Percentiles rank a stretch among this genome's conserved stretches.
phyloP scores from a whole-genome alignment of 805 yeast species.

The Diddensiella santjacobensis region DNA sequence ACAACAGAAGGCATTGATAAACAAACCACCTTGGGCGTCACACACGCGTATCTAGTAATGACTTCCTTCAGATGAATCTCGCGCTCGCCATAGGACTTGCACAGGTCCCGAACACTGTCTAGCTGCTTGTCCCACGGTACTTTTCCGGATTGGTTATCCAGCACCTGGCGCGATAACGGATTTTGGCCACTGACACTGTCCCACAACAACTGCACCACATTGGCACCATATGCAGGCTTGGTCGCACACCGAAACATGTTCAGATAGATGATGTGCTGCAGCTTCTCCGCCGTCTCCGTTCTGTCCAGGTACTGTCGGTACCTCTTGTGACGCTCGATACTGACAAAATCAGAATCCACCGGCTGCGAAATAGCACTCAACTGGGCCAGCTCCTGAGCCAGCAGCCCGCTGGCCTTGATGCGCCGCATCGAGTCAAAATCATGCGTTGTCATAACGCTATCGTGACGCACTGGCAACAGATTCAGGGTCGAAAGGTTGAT shows the following conservation, averaged over 20 bases:
- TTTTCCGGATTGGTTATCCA: not conserved
- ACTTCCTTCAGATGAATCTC: constrained; percentile 18
- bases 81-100: constrained; percentile 16
- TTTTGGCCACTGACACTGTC: not conserved
- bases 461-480: constrained; percentile 50
- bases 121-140: constrained; percentile 1
- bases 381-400: constrained; percentile 20
- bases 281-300: constrained; percentile 46
- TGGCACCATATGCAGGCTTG: constrained; percentile 64
- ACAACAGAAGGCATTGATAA: constrained; percentile 50
- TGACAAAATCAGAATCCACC: constrained; percentile 29
- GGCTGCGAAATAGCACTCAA: constrained; percentile 11
- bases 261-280: constrained; percentile 55
- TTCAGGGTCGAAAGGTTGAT: constrained; percentile 59
- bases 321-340: constrained; percentile 53
- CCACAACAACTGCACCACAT: constrained; percentile 37
- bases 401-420: constrained; percentile 11
- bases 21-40: constrained; percentile 83
- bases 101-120: constrained; percentile 18
- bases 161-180: not conserved
- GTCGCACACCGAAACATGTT: constrained; percentile 63
- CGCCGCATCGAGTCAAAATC: constrained; percentile 6
- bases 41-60: constrained; percentile 57
- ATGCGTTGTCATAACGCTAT: constrained; percentile 39
- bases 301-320: constrained; percentile 52